These are phyloP conservation scores for Hondaea fermentalgiana DNA, from an alignment of 108 stramenopile genomes.

Conservation along the genomic window DNA sequence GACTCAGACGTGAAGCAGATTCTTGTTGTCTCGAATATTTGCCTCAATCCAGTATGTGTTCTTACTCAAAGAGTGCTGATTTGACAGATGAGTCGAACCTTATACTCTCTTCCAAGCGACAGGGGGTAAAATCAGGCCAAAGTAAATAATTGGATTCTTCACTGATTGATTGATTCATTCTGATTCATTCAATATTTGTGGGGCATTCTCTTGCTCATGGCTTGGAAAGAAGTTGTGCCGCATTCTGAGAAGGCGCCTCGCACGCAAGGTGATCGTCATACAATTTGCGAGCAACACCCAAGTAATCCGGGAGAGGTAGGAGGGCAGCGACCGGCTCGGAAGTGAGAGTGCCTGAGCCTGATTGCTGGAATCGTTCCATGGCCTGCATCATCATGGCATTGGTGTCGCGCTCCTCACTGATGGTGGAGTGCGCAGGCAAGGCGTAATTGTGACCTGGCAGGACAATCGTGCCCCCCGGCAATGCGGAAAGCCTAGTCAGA, in stretches of 20 bases:
- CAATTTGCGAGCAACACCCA: neutral
- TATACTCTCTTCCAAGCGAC: no score
- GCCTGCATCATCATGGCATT: neutral
- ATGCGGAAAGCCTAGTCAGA: neutral
- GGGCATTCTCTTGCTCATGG: neutral
- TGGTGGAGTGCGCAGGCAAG: neutral
- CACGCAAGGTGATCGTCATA: neutral
- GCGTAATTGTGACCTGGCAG: slow-evolving; percentile 5
- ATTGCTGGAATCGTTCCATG: neutral
- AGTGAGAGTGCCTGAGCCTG: neutral
- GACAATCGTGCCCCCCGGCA: neutral
- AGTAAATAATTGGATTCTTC: no score
- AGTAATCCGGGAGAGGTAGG: neutral
- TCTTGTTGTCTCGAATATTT: no score
- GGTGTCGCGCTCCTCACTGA: neutral
- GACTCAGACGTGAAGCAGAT: no score
- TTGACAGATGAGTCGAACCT: no score
- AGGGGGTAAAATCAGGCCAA: no score
- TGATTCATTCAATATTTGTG: no score
- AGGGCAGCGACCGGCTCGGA: neutral
- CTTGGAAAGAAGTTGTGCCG: neutral
- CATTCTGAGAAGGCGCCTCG: neutral
- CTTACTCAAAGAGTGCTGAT: no score
- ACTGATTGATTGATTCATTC: no score
- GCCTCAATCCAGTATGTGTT: no score